phyloP scores from a whole-genome alignment of 2,329 filamentous ascomycete species.

The Scytalidium lignicola region DNA sequence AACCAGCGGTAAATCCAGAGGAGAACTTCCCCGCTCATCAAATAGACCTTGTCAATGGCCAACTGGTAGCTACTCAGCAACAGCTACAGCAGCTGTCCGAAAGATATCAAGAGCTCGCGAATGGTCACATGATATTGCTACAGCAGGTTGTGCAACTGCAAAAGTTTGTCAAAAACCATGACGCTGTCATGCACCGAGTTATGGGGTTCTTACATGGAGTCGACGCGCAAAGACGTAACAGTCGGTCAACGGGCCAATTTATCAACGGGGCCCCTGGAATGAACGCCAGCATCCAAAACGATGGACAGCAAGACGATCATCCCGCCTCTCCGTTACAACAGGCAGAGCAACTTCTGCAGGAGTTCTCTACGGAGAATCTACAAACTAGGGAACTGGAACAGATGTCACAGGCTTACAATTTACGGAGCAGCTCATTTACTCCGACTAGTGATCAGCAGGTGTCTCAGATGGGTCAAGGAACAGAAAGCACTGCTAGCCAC shows the following conservation, averaged over 20 bases:
- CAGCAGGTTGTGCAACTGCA: conserved; percentile 57
- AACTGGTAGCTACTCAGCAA: conserved; percentile 83
- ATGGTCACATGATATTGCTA: conserved; percentile 56
- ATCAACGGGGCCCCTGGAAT: conserved; percentile 33
- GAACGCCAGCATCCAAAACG: conserved; percentile 25
- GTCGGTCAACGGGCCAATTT: conserved; percentile 38
- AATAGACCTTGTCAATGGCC: conserved; percentile 81
- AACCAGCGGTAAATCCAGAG: conserved; percentile 55
- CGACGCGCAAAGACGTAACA: conserved; percentile 60
- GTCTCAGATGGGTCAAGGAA: conserved; percentile 30
- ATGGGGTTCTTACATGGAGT: conserved; percentile 63
- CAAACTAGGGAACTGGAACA: conserved; percentile 62
- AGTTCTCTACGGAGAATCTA: conserved; percentile 61
- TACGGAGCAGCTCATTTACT: conserved; percentile 25
- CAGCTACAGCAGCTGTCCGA: conserved; percentile 86
- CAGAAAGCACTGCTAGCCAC: conserved; percentile 41
- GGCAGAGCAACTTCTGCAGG: conserved; percentile 59
- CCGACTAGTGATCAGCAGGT: conserved; percentile 24
- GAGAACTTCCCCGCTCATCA: conserved; percentile 82
- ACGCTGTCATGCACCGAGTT: conserved; percentile 65
- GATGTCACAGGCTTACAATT: conserved; percentile 41
- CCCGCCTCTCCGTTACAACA: conserved; percentile 64
- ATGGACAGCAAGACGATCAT: conserved; percentile 44
- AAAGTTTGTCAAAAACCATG: conserved; percentile 62
- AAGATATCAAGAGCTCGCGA: conserved; percentile 71